Evolutionary conservation across 192 early-diverging fungal genomes (phyloP), one percentile per base, ranked within the genome.

Genomic region (Coemansia sp.): DNA sequence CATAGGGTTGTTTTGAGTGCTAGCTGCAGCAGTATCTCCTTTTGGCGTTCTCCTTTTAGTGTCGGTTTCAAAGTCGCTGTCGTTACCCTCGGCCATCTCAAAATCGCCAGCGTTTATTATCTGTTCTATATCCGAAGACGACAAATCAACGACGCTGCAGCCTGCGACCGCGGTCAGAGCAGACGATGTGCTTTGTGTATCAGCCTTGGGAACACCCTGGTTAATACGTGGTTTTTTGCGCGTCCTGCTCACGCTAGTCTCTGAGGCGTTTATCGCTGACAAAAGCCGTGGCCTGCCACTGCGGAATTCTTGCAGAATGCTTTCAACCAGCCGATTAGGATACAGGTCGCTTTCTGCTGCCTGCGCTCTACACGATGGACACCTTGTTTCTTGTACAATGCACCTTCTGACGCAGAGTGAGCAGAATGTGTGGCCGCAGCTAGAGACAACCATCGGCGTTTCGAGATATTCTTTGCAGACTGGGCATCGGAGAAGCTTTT

Each of bases 381-480:
- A 93, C 38, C 69, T 74, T 25, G 76, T 80, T 56, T 89, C 87
- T 34, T 79, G 75, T 31, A 73, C 74, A 29, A 91, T 68, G 54
- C 83, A 83, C 34, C 89, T 75, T 0, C 91, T 86, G 7, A 91
- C 85, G 61, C 91, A 93, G 16, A 87, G 79, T 16, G 91, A 90
- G 67, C 91, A 93, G 63, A 93, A 93, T 12, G 89, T 88, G 67
- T 93, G 91, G 0, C 73, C 77, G 69, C 91, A 93, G n/a, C 63
- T 66, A 12, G 84, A 51, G 4, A 87, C 60, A 5, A 86, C 83
- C 74, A 90, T 82, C 56, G 89, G 73, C 5, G 87, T 87, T 22
- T 76, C 54, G 34, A 86, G 85, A 49, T 86, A 82, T 55, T 93
- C 91, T 68, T 91, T 91, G 70, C 91, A 93, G 28, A 93, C 88